A percentile compares a stretch with the other conserved stretches of the same genome.
Evolutionary conservation across 495 filamentous ascomycete species (phyloP).

Genomic region (Elasticomyces elasticus): DNA sequence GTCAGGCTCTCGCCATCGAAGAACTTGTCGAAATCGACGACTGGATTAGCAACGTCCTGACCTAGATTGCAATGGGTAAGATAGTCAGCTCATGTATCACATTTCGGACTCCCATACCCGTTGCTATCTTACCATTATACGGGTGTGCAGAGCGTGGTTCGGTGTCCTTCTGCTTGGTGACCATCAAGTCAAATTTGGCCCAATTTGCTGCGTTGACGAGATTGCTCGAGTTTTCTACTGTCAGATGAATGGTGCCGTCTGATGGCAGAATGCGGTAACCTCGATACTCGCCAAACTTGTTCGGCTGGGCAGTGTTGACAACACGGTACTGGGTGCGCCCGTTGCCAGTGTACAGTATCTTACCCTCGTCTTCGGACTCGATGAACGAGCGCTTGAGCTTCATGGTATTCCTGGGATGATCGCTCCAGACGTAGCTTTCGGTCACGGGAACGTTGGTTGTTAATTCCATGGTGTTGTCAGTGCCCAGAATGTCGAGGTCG

Average conservation of each 20-base stretch:
- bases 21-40: conserved; percentile 45
- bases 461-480: conserved; percentile 40
- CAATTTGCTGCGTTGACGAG: conserved; percentile 37
- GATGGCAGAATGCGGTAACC: conserved; percentile 45
- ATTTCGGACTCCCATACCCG: no score
- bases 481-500: conserved; percentile 45
- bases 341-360: conserved; percentile 43
- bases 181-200: conserved; percentile 40
- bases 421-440: conserved; percentile 39
- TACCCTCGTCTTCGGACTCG: conserved; percentile 37
- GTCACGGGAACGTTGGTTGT: conserved; percentile 33
- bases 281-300: conserved; percentile 45
- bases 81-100: no score
- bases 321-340: conserved; percentile 38
- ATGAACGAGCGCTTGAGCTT: conserved; percentile 36
- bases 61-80: no score
- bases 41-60: conserved; percentile 38
- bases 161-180: conserved; percentile 44
- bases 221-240: conserved; percentile 40
- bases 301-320: conserved; percentile 42
- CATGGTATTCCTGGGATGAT: conserved; percentile 45
- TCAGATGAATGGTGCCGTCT: conserved; percentile 37
- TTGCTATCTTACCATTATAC: no score
- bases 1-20: conserved; percentile 43
- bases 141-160: conserved; percentile 39